A percentile compares a stretch with the other conserved stretches of the same genome.
These are phyloP conservation scores for Saccharomyces uvarum DNA, from an alignment of 1,139 yeast genomes.

Conservation along the genomic window DNA sequence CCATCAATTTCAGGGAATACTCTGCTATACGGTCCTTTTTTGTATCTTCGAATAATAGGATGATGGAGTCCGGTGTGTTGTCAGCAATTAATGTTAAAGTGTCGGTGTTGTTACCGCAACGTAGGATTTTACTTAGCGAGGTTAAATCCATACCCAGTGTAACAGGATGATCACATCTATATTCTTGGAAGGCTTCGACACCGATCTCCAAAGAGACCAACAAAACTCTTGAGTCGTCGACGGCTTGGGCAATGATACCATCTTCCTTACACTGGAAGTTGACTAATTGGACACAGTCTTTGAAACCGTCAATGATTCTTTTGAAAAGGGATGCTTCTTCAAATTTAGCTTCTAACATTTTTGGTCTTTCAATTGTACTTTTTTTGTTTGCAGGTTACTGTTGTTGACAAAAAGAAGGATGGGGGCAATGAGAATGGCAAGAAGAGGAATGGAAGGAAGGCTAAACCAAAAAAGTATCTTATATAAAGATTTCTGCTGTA, in stretches of 20 bases:
- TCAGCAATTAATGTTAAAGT: constrained; percentile 84
- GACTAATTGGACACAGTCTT: constrained; percentile 88
- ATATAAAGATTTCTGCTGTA: not conserved
- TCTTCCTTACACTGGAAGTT: constrained; percentile 93
- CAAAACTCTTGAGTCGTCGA: constrained; percentile 93
- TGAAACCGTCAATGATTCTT: constrained; percentile 85
- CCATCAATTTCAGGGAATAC: constrained; percentile 87
- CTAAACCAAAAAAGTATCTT: constrained; percentile 1
- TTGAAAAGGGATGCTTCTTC: constrained; percentile 88
- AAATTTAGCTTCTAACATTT: constrained; percentile 95
- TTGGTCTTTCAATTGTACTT: constrained; percentile 1
- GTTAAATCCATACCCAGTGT: constrained; percentile 88
- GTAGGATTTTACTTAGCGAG: constrained; percentile 77
- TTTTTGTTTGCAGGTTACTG: not conserved
- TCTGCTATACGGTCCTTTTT: constrained; percentile 88
- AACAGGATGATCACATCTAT: constrained; percentile 91
- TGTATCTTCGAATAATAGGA: constrained; percentile 83
- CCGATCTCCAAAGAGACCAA: constrained; percentile 84
- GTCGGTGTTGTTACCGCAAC: constrained; percentile 88
- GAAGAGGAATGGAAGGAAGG: not conserved
- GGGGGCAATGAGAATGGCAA: not conserved
- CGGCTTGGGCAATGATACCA: constrained; percentile 95
- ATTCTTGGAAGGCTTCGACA: constrained; percentile 81
- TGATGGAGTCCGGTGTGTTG: constrained; percentile 77
- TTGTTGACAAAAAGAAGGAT: not conserved